A percentile compares a stretch with the other conserved stretches of the same genome.
Conservation (phyloP, 2,329 filamentous ascomycete genomes). For the Exophiala sp. region DNA sequence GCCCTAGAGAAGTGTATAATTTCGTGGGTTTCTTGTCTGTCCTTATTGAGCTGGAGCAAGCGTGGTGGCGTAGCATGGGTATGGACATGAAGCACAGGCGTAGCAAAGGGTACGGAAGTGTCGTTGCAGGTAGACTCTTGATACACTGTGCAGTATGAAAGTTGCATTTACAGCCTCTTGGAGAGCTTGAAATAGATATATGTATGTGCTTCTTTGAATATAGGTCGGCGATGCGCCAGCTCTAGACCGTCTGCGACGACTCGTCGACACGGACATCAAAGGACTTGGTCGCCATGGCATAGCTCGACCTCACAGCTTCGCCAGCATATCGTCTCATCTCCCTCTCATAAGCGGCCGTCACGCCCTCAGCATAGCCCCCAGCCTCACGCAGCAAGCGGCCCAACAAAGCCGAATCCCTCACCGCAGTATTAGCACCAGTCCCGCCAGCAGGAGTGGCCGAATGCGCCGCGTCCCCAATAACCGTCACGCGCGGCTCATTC, state of each 20-base stretch:
- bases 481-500: conserved; percentile 34
- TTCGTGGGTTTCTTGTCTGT: too few relatives aligned
- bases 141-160: too few relatives aligned
- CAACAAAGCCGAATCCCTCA: conserved; percentile 40
- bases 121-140: too few relatives aligned
- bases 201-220: too few relatives aligned
- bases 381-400: conserved; percentile 47
- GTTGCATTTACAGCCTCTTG: too few relatives aligned
- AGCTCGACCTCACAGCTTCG: conserved; percentile 52
- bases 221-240: too few relatives aligned
- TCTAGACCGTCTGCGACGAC: not conserved
- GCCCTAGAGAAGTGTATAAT: too few relatives aligned
- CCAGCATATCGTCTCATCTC: conserved; percentile 49
- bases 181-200: too few relatives aligned
- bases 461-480: conserved; percentile 44
- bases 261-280: conserved; percentile 49
- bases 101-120: too few relatives aligned
- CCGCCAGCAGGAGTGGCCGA: conserved; percentile 45
- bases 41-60: too few relatives aligned
- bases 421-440: conserved; percentile 43
- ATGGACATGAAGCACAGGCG: too few relatives aligned
- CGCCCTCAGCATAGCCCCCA: conserved; percentile 42
- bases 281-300: conserved; percentile 40
- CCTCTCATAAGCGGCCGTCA: conserved; percentile 38
- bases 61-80: too few relatives aligned